Evolutionary conservation across 208 protist genomes (phyloP), one percentile per base, ranked within the genome.

Genomic region (Vickermania spadyakhi): DNA sequence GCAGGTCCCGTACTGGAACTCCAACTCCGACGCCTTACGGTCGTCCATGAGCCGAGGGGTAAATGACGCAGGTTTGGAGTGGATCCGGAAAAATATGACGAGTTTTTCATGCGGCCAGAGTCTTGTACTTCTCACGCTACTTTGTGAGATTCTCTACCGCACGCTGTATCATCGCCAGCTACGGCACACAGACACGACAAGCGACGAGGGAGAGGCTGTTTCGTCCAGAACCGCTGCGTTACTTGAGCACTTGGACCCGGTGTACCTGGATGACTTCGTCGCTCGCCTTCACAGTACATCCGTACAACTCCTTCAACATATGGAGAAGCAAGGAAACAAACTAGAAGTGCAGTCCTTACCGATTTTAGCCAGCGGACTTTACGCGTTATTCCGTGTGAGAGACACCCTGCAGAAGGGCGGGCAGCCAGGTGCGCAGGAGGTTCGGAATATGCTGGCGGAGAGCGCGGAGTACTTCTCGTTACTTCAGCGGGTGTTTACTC

Each of bases 61-160:
- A 41, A 73, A 92, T 62, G 56, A 57, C 0, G 72, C 67, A 3
- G 88, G 75, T 29, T 22, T 90, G 45, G 52, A 64, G 14, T 92
- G 84, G 83, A 59, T 95, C 27, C 64, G 72, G 14, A 56, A 62
- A 7, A 75, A 52, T 51, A 51, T 51, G 50, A 14, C 36, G 13
- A 66, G 18, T 23, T 79, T 95, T 30, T 81, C 83, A 0, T 90
- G 88, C 70, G 79, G 76, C 0, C 88, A 95, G 67, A 62, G 70
- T 28, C 64, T 95, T 11, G 73, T 92, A 23, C 58, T 92, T 0
- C 59, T 85, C 21, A 76, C 75, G 28, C 83, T 92, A 52, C 58
- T 95, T 25, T 84, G 71, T 50, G 84, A 95, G 30, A 70, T 91
- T 1, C 65, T 84, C 30, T 28, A 68, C 4, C 68, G 72, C 50